Evolutionary conservation across 2,329 filamentous ascomycete species (phyloP), one percentile per base, ranked within the genome.

Genomic region (Ceratocystis eucalypticola): DNA sequence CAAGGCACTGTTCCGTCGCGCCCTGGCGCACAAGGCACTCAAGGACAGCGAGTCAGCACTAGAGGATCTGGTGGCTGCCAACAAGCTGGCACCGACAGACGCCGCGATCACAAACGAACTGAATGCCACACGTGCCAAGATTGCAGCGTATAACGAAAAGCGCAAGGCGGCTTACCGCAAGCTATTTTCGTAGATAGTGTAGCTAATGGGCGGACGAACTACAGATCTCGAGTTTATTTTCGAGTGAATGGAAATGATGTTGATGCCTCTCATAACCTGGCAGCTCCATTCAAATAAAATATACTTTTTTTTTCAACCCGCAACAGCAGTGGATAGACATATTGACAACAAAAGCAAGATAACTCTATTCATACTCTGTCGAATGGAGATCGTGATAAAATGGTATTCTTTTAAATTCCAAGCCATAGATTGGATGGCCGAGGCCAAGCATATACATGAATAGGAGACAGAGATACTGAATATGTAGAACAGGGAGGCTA

Each of bases 151-250:
- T 69, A 82, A 85, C 69, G 88, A 88, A 74, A 96, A 92, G 84
- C 90, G 96, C 80, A 95, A 92, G 83, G 90, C 89, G 71, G 88
- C 87, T 5, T 96, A 93, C 75, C 89, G 88, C 79, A 97, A 96
- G 79, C 94, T 95, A 77, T 97, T 97, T 74, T 75, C 79, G 50
- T 25, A 30, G 45, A 59, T 37, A 8, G 61, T 25, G 46, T n/a
- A 41, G 37, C 37, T 15, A 41, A 15, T 53, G 20, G 48, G 22
- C 20, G 7, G 48, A 48, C 5, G 46, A 22, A 53, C 20, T 53
- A 41, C 37, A 20, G 25, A 17, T 33, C 59, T 10, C 59, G 25
- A 12, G 30, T 22, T 48, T 53, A 10, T 10, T 5, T 53, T 53
- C 22, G 25, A 20, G 37, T 12, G 12, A 22, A 17, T 62, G 28